Evolutionary conservation across 169 alveolate genomes (phyloP), one percentile per base, ranked within the genome.

Genomic region (Plasmodium blacklocki): DNA sequence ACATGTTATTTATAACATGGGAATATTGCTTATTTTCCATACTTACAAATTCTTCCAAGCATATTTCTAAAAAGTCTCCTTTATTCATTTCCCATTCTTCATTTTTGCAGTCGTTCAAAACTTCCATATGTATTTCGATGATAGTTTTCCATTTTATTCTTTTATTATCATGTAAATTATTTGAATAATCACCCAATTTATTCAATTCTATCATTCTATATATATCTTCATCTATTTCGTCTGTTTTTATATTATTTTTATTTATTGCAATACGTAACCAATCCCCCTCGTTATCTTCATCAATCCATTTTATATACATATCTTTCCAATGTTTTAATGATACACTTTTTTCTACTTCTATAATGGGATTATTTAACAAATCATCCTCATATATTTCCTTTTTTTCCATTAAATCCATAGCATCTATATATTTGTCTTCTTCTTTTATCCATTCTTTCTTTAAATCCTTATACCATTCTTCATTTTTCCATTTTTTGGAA

Each of bases 41-140:
- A 11, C 0, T 50, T 50, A 1, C 12, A 50, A 11, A 50, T 50
- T 50, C 59, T 1, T 50, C 15, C 4, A 50, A 50, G 59, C 59
- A 50, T 12, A 50, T 50, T 2, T 50, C 59, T 50, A 50, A 50
- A 50, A 50, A 50, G 12, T 50, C 59, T 54, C 6, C 15, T 54
- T 19, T 54, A 54, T 54, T 54, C 15, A 54, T n/a, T 54, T 54
- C 62, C 62, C 62, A 54, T 19, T 54, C 62, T 7, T 54, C n/a
- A n/a, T 6, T 5, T 54, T 54, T 54, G 18, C 62, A 54, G 18
- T 54, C 62, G 0, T 54, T 6, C 62, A 54, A n/a, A n/a, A 54
- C 18, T 3, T n/a, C 18, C 62, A 54, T 54, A 8, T 54, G 62
- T 54, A 54, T 54, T 54, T 54, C 62, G n/a, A 54, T 54, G 8